These are phyloP conservation scores for Ambrosia artemisiifolia DNA, from an alignment of 129 eudicot species.

Conservation along the genomic window DNA sequence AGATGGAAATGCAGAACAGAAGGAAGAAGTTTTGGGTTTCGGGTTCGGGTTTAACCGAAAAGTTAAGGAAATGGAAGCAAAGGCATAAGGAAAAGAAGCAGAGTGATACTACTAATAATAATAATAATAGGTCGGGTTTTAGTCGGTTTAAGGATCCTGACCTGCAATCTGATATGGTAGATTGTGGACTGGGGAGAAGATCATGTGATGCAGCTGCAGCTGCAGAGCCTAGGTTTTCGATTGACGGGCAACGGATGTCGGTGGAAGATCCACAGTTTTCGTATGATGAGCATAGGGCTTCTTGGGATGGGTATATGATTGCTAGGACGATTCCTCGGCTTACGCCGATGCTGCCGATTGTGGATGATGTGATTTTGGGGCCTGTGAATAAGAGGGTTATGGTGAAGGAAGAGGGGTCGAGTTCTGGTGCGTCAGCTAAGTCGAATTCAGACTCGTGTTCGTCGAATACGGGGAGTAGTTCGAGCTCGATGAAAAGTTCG, in stretches of 20 bases:
- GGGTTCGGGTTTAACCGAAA: conserved; percentile 62
- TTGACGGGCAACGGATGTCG: conserved; percentile 57
- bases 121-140: background rate
- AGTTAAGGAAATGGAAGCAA: conserved; percentile 58
- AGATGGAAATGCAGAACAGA: conserved; percentile 53
- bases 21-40: conserved; percentile 45
- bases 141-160: conserved; percentile 19
- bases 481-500: conserved; percentile 61
- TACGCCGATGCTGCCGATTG: conserved; percentile 71
- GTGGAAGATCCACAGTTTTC: conserved; percentile 44
- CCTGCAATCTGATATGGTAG: conserved; percentile 47
- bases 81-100: conserved; percentile 45
- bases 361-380: conserved; percentile 57
- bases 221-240: conserved; percentile 62
- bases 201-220: conserved; percentile 75
- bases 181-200: no score
- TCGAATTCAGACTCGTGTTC: conserved; percentile 60
- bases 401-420: conserved; percentile 48
- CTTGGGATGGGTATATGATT: conserved; percentile 94
- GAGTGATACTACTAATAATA: no score
- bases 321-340: conserved; percentile 78
- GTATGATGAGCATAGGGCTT: conserved; percentile 83
- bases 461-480: conserved; percentile 59
- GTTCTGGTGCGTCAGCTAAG: conserved; percentile 59
- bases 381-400: conserved; percentile 22